phyloP scores from a whole-genome alignment of 2,329 filamentous ascomycete species.

The Trichophyton mentagrophytes region DNA sequence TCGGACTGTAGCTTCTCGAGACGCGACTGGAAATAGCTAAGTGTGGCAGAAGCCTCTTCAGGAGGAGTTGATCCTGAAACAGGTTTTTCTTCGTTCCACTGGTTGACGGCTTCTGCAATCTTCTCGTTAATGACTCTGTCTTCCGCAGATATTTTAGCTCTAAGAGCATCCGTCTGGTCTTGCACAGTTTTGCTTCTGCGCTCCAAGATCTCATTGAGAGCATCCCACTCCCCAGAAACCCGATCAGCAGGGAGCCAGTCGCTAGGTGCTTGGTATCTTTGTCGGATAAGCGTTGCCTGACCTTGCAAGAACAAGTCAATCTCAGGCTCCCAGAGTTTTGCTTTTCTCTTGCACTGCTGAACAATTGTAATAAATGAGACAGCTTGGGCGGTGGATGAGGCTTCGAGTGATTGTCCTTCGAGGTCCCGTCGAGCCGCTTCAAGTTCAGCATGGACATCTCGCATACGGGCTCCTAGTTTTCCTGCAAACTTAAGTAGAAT shows the following conservation, averaged over 20 bases:
- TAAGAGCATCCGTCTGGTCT: constrained; percentile 87
- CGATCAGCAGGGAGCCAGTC: constrained; percentile 96
- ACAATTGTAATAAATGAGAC: constrained; percentile 98
- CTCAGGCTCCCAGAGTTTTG: constrained; percentile 87
- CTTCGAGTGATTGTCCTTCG: constrained; percentile 82
- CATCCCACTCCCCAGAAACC: constrained; percentile 90
- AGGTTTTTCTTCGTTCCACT: constrained; percentile 95
- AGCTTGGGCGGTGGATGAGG: constrained; percentile 88
- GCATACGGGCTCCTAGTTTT: constrained; percentile 78
- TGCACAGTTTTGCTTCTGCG: constrained; percentile 92
- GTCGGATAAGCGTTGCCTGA: constrained; percentile 77
- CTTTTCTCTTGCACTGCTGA: constrained; percentile 88
- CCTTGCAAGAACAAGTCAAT: constrained; percentile 93
- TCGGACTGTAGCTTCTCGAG: constrained; percentile 79
- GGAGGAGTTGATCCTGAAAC: constrained; percentile 89
- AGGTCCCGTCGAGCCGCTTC: constrained; percentile 81
- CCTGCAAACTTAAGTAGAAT: constrained; percentile 86
- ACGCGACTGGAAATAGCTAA: constrained; percentile 69
- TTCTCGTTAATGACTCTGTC: constrained; percentile 84
- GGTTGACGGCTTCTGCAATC: constrained; percentile 66
- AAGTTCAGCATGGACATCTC: constrained; percentile 83
- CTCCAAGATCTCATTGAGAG: constrained; percentile 78
- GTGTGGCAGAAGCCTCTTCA: constrained; percentile 69
- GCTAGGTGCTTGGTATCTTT: constrained; percentile 82
- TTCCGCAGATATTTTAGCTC: constrained; percentile 88